Percentiles rank a stretch among this genome's conserved stretches.
phyloP scores from a whole-genome alignment of 768 basidiomycete species.

The Calvatia gigantea region DNA sequence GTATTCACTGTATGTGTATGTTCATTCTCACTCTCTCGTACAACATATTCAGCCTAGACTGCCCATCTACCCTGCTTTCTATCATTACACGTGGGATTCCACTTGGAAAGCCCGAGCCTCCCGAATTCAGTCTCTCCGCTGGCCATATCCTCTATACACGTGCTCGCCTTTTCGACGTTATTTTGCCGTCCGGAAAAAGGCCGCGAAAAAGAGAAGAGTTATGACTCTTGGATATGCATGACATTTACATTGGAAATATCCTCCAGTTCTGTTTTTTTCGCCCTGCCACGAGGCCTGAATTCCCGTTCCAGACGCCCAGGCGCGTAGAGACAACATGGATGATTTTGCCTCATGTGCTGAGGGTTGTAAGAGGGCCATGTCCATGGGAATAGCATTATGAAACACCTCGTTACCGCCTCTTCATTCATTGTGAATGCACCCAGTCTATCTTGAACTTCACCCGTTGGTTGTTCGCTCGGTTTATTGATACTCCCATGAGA shows the following conservation, averaged over 20 bases:
- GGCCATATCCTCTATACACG: not conserved
- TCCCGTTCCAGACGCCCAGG: not conserved
- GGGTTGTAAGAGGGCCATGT: not conserved
- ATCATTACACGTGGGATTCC: not conserved
- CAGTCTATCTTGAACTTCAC: not conserved
- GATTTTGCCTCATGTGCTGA: not conserved
- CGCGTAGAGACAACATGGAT: not conserved
- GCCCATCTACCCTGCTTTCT: not conserved
- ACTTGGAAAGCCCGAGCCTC: not conserved
- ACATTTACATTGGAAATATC: not conserved
- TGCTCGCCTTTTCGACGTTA: not conserved
- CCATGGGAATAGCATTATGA: not conserved
- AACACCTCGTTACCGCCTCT: not conserved
- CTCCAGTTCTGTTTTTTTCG: not conserved
- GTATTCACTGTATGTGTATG: too few species aligned
- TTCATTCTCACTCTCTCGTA: not conserved
- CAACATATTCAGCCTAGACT: not conserved
- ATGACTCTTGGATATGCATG: too few species aligned
- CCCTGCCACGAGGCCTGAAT: not conserved
- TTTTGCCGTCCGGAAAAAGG: not conserved
- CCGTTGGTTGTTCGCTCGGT: not conserved
- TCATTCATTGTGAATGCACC: not conserved
- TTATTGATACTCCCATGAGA: not conserved
- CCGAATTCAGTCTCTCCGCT: not conserved
- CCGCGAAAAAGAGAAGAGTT: not conserved